A percentile compares a stretch with the other conserved stretches of the same genome.
Evolutionary conservation across 2,329 filamentous ascomycete genomes (phyloP).

Genomic region (Fusarium dimerum): DNA sequence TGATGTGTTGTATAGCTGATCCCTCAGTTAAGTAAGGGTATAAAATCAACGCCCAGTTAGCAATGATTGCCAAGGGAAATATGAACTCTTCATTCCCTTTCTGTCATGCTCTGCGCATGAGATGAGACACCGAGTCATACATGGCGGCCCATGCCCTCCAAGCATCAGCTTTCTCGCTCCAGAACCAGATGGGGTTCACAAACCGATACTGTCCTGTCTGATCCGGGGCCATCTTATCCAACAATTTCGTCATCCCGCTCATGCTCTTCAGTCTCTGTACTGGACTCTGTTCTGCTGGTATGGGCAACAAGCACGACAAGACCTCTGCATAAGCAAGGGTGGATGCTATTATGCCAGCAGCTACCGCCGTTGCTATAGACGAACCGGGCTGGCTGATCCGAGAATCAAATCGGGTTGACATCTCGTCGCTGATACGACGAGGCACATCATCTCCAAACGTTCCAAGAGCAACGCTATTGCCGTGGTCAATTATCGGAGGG

Average conservation of each 20-base stretch:
- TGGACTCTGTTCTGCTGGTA: neutral
- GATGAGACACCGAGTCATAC: constrained; percentile 1
- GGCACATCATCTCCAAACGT: neutral
- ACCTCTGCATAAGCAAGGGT: neutral
- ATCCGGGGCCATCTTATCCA: neutral
- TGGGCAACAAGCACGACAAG: neutral
- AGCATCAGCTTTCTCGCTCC: constrained; percentile 1
- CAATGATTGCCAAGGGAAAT: too few relatives aligned
- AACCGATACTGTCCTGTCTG: neutral
- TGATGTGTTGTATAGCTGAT: too few relatives aligned
- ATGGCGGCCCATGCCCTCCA: constrained; percentile 5
- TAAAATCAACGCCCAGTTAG: too few relatives aligned
- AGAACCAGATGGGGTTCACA: constrained; percentile 7
- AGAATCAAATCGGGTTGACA: neutral
- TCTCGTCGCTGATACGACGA: neutral
- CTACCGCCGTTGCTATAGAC: neutral
- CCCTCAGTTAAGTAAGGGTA: too few relatives aligned
- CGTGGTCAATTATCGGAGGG: neutral
- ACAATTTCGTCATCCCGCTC: neutral
- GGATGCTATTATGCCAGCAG: neutral
- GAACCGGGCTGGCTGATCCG: neutral
- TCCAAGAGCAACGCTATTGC: neutral
- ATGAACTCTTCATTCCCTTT: too few relatives aligned
- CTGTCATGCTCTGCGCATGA: neutral
- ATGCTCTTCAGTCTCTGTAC: neutral